Conservation (phyloP, 441 rosid species). For the Adansonia grandidieri region DNA sequence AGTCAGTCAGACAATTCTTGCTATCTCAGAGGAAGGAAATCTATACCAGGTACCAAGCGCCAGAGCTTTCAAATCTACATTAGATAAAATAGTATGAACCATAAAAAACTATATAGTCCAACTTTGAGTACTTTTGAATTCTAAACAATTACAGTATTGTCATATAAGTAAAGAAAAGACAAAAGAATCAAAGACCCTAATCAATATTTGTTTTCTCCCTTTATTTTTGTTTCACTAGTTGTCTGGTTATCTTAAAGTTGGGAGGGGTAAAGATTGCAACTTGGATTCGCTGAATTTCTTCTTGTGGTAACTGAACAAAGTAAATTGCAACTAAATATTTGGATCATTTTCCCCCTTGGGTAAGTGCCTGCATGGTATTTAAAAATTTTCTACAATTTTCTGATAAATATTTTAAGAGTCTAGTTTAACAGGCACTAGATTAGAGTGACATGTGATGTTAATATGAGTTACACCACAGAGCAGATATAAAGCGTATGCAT, state of each 20-base stretch:
- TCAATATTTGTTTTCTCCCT: neutral
- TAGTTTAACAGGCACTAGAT: neutral
- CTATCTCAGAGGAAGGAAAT: conserved; percentile 60
- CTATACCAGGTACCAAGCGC: conserved; percentile 57
- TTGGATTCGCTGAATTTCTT: neutral
- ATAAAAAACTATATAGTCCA: neutral
- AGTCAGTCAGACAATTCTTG: conserved; percentile 69
- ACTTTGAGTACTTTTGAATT: neutral
- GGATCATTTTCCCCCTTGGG: neutral
- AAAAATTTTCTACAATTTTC: neutral
- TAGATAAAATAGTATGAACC: neutral
- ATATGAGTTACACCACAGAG: neutral
- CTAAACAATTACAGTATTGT: neutral
- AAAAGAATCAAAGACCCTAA: conserved; percentile 10
- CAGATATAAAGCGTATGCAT: neutral
- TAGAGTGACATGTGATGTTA: neutral
- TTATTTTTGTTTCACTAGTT: neutral
- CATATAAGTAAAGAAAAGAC: neutral
- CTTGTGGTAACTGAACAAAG: neutral
- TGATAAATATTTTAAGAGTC: neutral
- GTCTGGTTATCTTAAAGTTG: neutral
- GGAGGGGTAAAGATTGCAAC: neutral
- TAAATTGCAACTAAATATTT: conserved; percentile 2
- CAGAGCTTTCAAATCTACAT: conserved; percentile 13
- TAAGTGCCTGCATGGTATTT: neutral